These are phyloP conservation scores for Dittrichia graveolens DNA, from an alignment of 129 eudicot genomes.

Conservation along the genomic window DNA sequence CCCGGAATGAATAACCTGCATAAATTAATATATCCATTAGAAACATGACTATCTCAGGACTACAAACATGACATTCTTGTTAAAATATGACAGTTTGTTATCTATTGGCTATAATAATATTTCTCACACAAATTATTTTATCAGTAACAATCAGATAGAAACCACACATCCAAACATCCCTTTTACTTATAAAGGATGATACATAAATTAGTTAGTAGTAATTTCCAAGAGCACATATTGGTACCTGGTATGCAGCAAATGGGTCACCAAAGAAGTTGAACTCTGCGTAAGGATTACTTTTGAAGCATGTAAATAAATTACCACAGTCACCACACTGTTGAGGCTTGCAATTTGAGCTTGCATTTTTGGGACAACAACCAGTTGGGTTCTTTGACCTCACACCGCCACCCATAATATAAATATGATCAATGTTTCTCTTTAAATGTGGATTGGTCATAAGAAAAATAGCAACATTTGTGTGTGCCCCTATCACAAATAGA, in stretches of 20 bases:
- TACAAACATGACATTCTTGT: no score
- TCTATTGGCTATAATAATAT: no score
- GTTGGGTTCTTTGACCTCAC: constrained; percentile 73
- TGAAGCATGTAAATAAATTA: constrained; percentile 61
- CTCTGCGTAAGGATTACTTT: constrained; percentile 85
- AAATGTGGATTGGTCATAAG: constrained; percentile 73
- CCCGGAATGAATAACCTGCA: constrained; percentile 82
- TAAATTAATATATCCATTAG: neutral
- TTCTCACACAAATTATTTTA: no score
- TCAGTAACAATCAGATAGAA: neutral
- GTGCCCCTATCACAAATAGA: constrained; percentile 59
- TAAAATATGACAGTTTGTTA: no score
- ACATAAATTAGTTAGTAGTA: constrained; percentile 4
- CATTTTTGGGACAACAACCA: constrained; percentile 59
- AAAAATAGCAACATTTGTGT: constrained; percentile 70
- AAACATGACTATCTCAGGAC: neutral
- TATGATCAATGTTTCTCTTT: constrained; percentile 69
- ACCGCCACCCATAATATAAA: constrained; percentile 86
- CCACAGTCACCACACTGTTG: constrained; percentile 73
- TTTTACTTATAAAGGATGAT: neutral
- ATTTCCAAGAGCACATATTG: neutral
- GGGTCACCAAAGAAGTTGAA: constrained; percentile 84
- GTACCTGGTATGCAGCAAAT: constrained; percentile 91
- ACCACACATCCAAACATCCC: neutral
- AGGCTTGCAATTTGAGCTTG: constrained; percentile 48